phyloP scores from a whole-genome alignment of 2,329 filamentous ascomycete genomes.

The Sporothrix variecibatus region DNA sequence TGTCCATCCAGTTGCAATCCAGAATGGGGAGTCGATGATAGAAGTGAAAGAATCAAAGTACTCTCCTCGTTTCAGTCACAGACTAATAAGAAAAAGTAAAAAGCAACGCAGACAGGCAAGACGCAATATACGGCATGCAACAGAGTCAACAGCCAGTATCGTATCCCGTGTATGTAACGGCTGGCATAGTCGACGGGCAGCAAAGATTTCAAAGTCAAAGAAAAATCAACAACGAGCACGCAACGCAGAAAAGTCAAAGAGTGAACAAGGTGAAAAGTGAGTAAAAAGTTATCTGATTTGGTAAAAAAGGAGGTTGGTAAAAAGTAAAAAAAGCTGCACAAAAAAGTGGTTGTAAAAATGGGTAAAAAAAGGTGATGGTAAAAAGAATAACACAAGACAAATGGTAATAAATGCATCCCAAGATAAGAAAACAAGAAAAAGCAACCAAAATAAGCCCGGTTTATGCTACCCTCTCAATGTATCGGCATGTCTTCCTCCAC shows the following conservation, averaged over 20 bases:
- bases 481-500: not conserved
- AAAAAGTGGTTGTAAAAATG: not conserved
- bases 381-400: slow-evolving; percentile 1
- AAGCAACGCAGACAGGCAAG: too few species aligned
- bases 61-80: too few species aligned
- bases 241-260: not conserved
- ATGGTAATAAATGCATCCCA: not conserved
- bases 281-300: not conserved
- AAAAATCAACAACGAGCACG: not conserved
- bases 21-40: not conserved
- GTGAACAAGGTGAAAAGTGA: not conserved
- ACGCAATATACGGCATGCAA: too few species aligned
- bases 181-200: too few species aligned
- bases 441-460: not conserved
- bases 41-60: not conserved
- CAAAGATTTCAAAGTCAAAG: not conserved
- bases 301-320: not conserved
- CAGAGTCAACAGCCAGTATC: too few species aligned
- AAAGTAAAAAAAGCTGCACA: not conserved
- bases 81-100: too few species aligned
- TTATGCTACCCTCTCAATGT: not conserved
- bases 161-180: not conserved
- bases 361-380: not conserved
- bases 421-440: not conserved
- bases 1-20: not conserved